These are phyloP conservation scores for Thraustochytrium striatum DNA, from an alignment of 352 stramenopile genomes.

Conservation along the genomic window DNA sequence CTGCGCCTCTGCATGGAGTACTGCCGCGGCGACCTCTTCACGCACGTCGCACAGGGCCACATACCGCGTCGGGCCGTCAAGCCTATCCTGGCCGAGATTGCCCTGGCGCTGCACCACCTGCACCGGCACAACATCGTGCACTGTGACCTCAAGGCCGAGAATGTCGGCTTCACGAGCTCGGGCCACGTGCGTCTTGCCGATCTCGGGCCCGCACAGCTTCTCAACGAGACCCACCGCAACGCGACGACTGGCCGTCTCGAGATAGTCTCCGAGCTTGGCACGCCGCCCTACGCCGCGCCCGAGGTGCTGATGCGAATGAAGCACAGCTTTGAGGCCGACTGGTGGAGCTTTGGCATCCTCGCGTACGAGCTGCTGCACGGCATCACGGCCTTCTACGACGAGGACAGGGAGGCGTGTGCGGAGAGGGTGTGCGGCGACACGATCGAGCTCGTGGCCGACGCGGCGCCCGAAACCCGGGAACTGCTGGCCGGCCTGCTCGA, in stretches of 20 bases:
- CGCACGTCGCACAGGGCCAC: background rate
- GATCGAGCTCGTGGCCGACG: no score
- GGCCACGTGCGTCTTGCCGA: constrained; percentile 26
- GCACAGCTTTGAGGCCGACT: constrained; percentile 39
- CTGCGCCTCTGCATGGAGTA: constrained; percentile 1
- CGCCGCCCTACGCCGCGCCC: constrained; percentile 19
- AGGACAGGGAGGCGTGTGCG: background rate
- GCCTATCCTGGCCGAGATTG: constrained; percentile 60
- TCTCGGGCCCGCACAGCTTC: background rate
- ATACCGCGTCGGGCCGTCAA: no score
- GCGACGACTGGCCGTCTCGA: background rate
- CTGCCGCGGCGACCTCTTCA: constrained; percentile 18
- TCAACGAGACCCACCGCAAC: background rate
- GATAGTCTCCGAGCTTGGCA: background rate
- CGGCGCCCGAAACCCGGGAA: no score
- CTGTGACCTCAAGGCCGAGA: constrained; percentile 64
- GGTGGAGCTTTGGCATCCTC: constrained; percentile 36
- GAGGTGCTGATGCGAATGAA: constrained; percentile 26
- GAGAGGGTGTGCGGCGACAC: no score
- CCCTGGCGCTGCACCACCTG: constrained; percentile 69
- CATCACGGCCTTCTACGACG: background rate
- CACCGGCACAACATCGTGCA: constrained; percentile 72
- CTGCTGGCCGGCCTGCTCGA: no score
- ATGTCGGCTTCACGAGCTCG: constrained; percentile 7
- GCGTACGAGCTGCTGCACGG: constrained; percentile 9